Evolutionary conservation across 2,329 filamentous ascomycete genomes (phyloP).

Genomic region (Hymenoscyphus repandus): DNA sequence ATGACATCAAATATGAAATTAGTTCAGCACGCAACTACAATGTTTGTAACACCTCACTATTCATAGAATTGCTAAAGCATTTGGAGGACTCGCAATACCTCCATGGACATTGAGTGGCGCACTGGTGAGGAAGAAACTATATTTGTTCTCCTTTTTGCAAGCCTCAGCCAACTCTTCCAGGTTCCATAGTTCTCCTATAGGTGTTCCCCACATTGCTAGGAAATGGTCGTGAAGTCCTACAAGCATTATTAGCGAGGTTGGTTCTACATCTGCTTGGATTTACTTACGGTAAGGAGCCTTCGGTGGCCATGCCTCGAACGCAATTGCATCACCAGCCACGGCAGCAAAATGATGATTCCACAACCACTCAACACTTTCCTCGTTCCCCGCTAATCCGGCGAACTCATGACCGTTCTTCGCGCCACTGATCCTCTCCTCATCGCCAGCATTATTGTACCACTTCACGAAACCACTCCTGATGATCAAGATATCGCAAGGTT

Average conservation of each 20-base stretch:
- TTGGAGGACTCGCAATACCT: slow-evolving; percentile 22
- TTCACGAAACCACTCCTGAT: slow-evolving; percentile 43
- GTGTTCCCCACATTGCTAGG: slow-evolving; percentile 25
- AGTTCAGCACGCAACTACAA: too few species aligned
- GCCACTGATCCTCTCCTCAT: slow-evolving; percentile 9
- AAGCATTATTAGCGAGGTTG: not conserved
- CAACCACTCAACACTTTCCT: slow-evolving; percentile 25
- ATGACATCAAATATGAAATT: too few species aligned
- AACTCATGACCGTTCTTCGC: slow-evolving; percentile 12
- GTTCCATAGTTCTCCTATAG: slow-evolving; percentile 30
- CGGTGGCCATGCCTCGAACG: slow-evolving; percentile 27
- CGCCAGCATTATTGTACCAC: slow-evolving; percentile 26
- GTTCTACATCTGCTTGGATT: not conserved
- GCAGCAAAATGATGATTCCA: slow-evolving; percentile 29
- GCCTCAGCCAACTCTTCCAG: slow-evolving; percentile 33
- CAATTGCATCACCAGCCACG: slow-evolving; percentile 25
- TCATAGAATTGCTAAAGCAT: slow-evolving; percentile 25
- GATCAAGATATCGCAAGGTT: slow-evolving; percentile 45
- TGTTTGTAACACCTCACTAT: too few species aligned
- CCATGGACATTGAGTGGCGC: slow-evolving; percentile 45
- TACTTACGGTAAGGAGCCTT: slow-evolving; percentile 12
- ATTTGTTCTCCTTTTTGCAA: slow-evolving; percentile 47
- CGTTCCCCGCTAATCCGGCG: slow-evolving; percentile 17
- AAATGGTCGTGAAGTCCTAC: slow-evolving; percentile 26
- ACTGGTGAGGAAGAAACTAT: slow-evolving; percentile 59